These are phyloP conservation scores for Hippophae tibetana DNA, from an alignment of 306 rosid species.

Conservation along the genomic window DNA sequence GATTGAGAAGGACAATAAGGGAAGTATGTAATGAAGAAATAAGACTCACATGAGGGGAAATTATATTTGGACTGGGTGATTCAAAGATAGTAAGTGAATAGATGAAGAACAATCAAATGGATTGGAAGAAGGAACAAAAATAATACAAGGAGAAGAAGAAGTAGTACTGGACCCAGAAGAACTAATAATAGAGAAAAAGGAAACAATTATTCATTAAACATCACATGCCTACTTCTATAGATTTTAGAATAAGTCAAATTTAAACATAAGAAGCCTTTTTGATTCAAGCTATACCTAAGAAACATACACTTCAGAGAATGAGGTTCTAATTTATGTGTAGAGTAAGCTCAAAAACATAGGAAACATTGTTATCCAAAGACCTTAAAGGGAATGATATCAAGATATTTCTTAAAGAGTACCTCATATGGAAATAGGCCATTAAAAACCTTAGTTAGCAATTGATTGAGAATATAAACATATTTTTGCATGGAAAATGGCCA, in stretches of 20 bases:
- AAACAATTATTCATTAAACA: not conserved
- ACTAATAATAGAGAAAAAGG: not conserved
- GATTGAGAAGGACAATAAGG: too few species aligned
- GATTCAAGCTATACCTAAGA: not conserved
- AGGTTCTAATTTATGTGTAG: not conserved
- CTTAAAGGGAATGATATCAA: not conserved
- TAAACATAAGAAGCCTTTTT: not conserved
- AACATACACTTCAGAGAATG: not conserved
- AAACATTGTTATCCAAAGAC: not conserved
- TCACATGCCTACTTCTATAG: not conserved
- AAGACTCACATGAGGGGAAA: too few species aligned
- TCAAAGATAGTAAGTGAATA: too few species aligned
- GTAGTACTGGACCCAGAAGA: too few species aligned
- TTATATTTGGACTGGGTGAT: too few species aligned
- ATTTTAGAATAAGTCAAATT: not conserved
- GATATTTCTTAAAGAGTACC: not conserved
- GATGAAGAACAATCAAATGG: too few species aligned
- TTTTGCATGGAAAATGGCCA: not conserved
- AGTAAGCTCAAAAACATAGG: not conserved
- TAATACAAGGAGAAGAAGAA: too few species aligned
- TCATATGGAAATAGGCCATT: not conserved
- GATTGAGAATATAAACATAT: not conserved
- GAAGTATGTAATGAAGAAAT: too few species aligned
- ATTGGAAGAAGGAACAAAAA: too few species aligned
- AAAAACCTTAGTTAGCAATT: not conserved